Evolutionary conservation across 1,284 basidiomycete species (phyloP).

Genomic region (Tetrapyrgos nigripes): DNA sequence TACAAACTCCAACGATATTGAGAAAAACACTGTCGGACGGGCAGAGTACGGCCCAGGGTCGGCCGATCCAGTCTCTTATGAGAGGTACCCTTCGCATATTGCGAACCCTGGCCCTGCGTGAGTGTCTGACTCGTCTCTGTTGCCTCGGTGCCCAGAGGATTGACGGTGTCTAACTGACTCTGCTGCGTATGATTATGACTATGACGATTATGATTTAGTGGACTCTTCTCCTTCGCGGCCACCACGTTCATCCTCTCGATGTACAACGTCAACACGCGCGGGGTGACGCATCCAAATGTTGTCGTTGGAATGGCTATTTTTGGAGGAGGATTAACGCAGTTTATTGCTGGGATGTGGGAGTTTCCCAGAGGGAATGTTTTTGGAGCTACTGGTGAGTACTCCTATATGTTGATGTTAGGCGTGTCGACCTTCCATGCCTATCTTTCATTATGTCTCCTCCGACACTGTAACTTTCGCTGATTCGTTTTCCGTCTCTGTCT

Average conservation of each 20-base stretch:
- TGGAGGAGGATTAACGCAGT: constrained; percentile 84
- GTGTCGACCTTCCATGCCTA: too few species aligned
- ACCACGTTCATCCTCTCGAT: constrained; percentile 77
- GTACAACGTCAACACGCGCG: constrained; percentile 64
- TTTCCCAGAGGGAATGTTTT: constrained; percentile 80
- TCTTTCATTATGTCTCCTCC: too few species aligned
- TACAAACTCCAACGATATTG: not conserved
- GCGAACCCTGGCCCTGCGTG: constrained; percentile 64
- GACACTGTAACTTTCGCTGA: too few species aligned
- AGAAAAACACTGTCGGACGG: not conserved
- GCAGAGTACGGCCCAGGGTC: constrained; percentile 7
- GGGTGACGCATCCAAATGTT: constrained; percentile 66
- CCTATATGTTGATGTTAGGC: too few species aligned
- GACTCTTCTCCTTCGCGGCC: constrained; percentile 75
- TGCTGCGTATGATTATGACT: not conserved
- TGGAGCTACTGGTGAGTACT: constrained; percentile 67
- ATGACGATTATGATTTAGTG: constrained; percentile 34
- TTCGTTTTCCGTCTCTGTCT: not conserved
- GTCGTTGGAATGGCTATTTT: constrained; percentile 87
- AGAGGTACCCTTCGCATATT: constrained; percentile 32
- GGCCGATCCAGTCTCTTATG: constrained; percentile 12
- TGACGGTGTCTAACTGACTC: not conserved
- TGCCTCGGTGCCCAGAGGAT: not conserved
- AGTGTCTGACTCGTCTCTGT: constrained; percentile 22
- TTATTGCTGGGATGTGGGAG: constrained; percentile 82